Evolutionary conservation across 805 yeast species (phyloP).

Genomic region (Candida railenensis): DNA sequence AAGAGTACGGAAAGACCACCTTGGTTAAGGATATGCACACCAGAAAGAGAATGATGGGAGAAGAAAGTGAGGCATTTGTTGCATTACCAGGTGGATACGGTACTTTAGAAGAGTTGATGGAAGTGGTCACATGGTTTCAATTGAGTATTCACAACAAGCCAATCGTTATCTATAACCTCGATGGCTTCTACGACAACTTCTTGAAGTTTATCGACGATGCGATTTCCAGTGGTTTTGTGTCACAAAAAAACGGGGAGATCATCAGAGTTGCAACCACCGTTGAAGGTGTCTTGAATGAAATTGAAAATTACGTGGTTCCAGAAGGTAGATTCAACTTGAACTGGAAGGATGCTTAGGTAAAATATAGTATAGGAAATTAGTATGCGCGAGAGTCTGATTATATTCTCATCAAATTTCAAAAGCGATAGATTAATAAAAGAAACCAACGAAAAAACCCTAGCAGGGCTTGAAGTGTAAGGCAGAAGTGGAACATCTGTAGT

Average conservation of each 20-base stretch:
- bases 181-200: slow-evolving; percentile 78
- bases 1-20: slow-evolving; percentile 71
- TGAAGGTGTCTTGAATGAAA: slow-evolving; percentile 63
- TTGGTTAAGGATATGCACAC: slow-evolving; percentile 89
- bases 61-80: slow-evolving; percentile 80
- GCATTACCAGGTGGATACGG: slow-evolving; percentile 95
- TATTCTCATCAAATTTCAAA: too few relatives aligned
- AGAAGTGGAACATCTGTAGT: too few relatives aligned
- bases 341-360: slow-evolving; percentile 45
- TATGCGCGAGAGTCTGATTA: too few relatives aligned
- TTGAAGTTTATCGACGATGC: slow-evolving; percentile 60
- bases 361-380: background rate
- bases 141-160: slow-evolving; percentile 84
- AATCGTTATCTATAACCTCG: slow-evolving; percentile 69
- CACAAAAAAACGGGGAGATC: slow-evolving; percentile 63
- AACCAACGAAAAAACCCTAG: too few relatives aligned
- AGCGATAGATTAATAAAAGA: background rate
- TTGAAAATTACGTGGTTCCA: slow-evolving; percentile 62
- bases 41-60: slow-evolving; percentile 82
- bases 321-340: slow-evolving; percentile 71
- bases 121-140: slow-evolving; percentile 88
- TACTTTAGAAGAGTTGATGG: slow-evolving; percentile 85
- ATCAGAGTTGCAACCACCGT: slow-evolving; percentile 66
- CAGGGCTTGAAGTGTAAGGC: too few relatives aligned
- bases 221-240: slow-evolving; percentile 65